These are phyloP conservation scores for Solanum corneliomulleri DNA, from an alignment of 257 asterid species.

Conservation along the genomic window DNA sequence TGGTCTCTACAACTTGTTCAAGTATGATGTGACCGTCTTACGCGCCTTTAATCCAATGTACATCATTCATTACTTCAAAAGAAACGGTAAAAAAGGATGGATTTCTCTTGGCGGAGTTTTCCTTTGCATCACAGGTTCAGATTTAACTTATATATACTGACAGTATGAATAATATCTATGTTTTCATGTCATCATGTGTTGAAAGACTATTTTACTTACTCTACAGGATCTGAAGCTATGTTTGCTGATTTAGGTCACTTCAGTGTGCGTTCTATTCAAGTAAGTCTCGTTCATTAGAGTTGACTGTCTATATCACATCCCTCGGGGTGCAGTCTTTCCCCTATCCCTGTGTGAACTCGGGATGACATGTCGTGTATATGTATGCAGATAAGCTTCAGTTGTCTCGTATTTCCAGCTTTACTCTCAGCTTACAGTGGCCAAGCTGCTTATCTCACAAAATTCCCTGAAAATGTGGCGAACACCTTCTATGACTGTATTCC, in stretches of 20 bases:
- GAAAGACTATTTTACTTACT: not conserved
- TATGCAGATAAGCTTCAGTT: slow-evolving; percentile 50
- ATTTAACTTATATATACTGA: not conserved
- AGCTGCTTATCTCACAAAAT: slow-evolving; percentile 54
- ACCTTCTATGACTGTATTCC: slow-evolving; percentile 52
- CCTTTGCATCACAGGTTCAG: slow-evolving; percentile 38
- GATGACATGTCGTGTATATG: not conserved
- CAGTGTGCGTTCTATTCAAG: slow-evolving; percentile 51
- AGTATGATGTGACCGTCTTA: slow-evolving; percentile 26
- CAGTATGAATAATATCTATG: not conserved
- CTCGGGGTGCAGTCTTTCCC: not conserved
- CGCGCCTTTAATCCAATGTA: slow-evolving; percentile 43
- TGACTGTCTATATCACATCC: not conserved
- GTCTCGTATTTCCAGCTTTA: slow-evolving; percentile 44
- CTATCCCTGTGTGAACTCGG: not conserved
- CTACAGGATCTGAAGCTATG: slow-evolving; percentile 70
- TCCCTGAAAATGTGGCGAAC: slow-evolving; percentile 19
- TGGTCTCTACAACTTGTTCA: slow-evolving; percentile 52
- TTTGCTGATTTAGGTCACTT: slow-evolving; percentile 83
- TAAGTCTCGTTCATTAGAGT: not conserved
- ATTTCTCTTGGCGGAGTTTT: slow-evolving; percentile 56
- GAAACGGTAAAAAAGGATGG: slow-evolving; percentile 44
- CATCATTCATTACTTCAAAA: slow-evolving; percentile 27
- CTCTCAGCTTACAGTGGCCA: slow-evolving; percentile 45
- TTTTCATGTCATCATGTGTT: not conserved